A percentile compares a stretch with the other conserved stretches of the same genome.
Evolutionary conservation across 768 basidiomycete species (phyloP).

Genomic region (Lactarius evosmus): DNA sequence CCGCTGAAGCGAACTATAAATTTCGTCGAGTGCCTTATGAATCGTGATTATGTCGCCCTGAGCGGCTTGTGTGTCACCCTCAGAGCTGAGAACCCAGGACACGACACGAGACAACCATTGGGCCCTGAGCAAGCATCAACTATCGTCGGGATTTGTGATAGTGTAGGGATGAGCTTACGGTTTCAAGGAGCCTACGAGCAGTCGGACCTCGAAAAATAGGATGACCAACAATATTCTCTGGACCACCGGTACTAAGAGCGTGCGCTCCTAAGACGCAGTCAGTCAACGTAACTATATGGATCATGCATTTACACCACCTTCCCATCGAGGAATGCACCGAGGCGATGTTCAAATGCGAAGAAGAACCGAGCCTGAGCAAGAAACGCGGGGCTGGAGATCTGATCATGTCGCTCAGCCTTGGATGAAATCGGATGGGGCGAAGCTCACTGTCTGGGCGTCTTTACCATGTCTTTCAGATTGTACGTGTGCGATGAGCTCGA

Average conservation of each 20-base stretch:
- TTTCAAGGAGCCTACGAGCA: constrained; percentile 61
- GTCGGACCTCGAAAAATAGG: constrained; percentile 61
- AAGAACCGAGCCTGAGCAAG: constrained; percentile 24
- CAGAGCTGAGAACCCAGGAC: constrained; percentile 43
- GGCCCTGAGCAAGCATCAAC: constrained; percentile 35
- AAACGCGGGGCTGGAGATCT: constrained; percentile 18
- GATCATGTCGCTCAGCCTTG: constrained; percentile 6
- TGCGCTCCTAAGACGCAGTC: constrained; percentile 45
- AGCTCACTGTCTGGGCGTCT: constrained; percentile 41
- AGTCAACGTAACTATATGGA: not conserved
- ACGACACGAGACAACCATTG: constrained; percentile 46
- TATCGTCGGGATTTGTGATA: not conserved
- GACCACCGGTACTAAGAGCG: constrained; percentile 47
- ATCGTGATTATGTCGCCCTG: not conserved
- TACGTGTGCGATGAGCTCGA: constrained; percentile 58
- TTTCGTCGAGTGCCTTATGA: constrained; percentile 2
- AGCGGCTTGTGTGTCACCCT: not conserved
- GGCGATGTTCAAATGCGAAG: constrained; percentile 24
- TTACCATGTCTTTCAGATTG: constrained; percentile 41
- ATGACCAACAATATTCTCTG: constrained; percentile 58
- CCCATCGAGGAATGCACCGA: constrained; percentile 20
- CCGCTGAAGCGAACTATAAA: constrained; percentile 17
- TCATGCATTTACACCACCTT: constrained; percentile 7
- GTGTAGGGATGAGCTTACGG: constrained; percentile 40
- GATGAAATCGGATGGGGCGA: not conserved